Evolutionary conservation across 2,329 filamentous ascomycete species (phyloP).

Genomic region (Zymoseptoria crescenta): DNA sequence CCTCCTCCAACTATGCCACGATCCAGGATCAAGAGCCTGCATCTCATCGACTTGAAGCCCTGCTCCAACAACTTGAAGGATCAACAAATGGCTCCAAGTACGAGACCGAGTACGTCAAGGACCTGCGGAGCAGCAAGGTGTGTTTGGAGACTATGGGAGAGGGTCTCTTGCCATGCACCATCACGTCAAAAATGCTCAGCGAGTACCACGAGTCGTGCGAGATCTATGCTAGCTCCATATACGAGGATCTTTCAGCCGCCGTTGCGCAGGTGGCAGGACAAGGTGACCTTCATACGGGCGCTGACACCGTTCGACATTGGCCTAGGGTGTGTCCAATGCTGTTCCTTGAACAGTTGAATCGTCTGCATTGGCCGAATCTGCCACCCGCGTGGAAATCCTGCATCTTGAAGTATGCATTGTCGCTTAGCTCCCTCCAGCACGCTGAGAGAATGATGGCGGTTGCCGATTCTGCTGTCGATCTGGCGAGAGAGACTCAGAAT

Average conservation of each 20-base stretch:
- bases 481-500: neutral
- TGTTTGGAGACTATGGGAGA: neutral
- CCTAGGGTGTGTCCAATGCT: neutral
- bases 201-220: neutral
- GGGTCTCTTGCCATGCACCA: neutral
- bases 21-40: neutral
- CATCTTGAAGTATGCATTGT: neutral
- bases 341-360: neutral
- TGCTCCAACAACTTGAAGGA: neutral
- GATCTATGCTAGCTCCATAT: neutral
- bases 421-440: neutral
- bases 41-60: neutral
- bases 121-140: neutral
- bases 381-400: neutral
- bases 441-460: neutral
- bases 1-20: neutral
- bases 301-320: neutral
- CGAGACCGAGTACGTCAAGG: neutral
- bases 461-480: neutral
- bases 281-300: neutral
- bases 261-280: neutral
- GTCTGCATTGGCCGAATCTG: neutral
- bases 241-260: neutral
- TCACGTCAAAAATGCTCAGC: neutral
- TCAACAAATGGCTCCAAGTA: neutral